These are phyloP conservation scores for Chrysoporthe puriensis DNA, from an alignment of 2,329 filamentous ascomycete species.

Conservation along the genomic window DNA sequence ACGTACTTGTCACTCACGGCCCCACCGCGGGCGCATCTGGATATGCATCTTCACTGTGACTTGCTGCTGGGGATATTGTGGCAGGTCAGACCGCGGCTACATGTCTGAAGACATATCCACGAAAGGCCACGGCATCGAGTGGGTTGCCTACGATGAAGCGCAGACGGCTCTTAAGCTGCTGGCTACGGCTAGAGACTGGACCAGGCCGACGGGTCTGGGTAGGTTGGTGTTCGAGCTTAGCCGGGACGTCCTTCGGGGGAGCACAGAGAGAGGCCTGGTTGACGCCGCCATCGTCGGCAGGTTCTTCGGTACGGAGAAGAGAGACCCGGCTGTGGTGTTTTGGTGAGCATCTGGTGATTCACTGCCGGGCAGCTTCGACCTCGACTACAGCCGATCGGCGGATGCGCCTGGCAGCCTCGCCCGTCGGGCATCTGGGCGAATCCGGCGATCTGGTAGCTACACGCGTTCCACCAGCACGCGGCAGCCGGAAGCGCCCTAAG, in stretches of 20 bases:
- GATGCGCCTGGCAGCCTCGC: background rate
- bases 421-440: background rate
- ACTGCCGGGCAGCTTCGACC: too few relatives aligned
- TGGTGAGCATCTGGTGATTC: background rate
- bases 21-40: slow-evolving; percentile 41
- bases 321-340: slow-evolving; percentile 3
- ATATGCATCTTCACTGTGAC: slow-evolving; percentile 36
- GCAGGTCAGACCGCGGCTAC: slow-evolving; percentile 38
- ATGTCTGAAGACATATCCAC: slow-evolving; percentile 45
- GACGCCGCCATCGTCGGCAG: slow-evolving; percentile 11
- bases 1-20: slow-evolving; percentile 42
- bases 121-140: slow-evolving; percentile 28
- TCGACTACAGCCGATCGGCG: background rate
- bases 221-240: slow-evolving; percentile 7
- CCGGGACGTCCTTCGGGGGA: too few relatives aligned
- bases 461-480: background rate
- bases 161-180: slow-evolving; percentile 11
- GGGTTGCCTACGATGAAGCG: background rate
- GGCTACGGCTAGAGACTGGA: background rate
- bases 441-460: background rate
- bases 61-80: slow-evolving; percentile 38
- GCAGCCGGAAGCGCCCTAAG: too few relatives aligned
- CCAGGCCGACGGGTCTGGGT: background rate
- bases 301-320: slow-evolving; percentile 14
- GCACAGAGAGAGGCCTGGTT: background rate